These are phyloP conservation scores for Acacia concinna DNA, from an alignment of 331 rosid genomes.

Conservation along the genomic window DNA sequence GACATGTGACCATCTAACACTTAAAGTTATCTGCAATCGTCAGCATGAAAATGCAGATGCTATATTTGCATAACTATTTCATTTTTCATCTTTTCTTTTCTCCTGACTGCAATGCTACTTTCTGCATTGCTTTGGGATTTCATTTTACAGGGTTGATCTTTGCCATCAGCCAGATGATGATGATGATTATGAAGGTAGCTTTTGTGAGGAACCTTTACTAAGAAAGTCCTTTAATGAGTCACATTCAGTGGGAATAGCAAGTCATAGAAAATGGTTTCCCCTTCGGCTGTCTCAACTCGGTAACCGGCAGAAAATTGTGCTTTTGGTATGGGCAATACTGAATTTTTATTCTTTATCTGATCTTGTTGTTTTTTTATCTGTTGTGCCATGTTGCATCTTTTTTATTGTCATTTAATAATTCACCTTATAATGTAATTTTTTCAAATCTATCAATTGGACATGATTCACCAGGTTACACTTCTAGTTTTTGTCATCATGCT, in stretches of 20 bases:
- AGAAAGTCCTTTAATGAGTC: constrained; percentile 53
- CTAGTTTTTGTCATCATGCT: constrained; percentile 54
- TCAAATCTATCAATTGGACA: constrained; percentile 22
- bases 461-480: constrained; percentile 62
- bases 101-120: constrained; percentile 33
- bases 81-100: constrained; percentile 17
- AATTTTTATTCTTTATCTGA: constrained; percentile 17
- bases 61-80: constrained; percentile 28
- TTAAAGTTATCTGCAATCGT: constrained; percentile 20
- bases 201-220: constrained; percentile 59
- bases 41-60: constrained; percentile 1
- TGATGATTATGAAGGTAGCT: constrained; percentile 75
- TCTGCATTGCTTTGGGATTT: constrained; percentile 27
- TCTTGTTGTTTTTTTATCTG: constrained; percentile 8
- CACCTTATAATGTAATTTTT: constrained; percentile 19
- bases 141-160: constrained; percentile 80
- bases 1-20: constrained; percentile 14
- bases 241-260: constrained; percentile 41
- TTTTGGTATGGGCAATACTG: constrained; percentile 56
- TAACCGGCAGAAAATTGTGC: constrained; percentile 77
- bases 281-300: constrained; percentile 60
- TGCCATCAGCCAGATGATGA: constrained; percentile 96
- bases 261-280: constrained; percentile 72
- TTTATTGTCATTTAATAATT: constrained; percentile 8
- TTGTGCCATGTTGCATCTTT: constrained; percentile 6